Evolutionary conservation across 352 stramenopile species (phyloP).

Genomic region (Paralagenidium karlingii): DNA sequence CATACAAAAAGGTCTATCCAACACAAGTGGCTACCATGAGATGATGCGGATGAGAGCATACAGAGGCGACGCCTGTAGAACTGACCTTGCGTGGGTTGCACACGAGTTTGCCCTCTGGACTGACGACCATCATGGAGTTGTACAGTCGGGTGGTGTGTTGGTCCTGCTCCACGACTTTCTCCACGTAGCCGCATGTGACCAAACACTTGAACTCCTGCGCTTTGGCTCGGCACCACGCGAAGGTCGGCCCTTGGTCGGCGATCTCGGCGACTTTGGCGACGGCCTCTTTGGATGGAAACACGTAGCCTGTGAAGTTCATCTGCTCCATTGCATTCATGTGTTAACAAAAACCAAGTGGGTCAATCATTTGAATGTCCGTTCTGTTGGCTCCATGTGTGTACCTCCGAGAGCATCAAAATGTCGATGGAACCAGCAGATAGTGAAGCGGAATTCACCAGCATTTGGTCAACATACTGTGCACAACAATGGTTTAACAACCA

Average conservation of each 20-base stretch:
- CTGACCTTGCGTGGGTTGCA: constrained; percentile 53
- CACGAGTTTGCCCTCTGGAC: constrained; percentile 44
- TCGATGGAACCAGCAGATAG: constrained; percentile 37
- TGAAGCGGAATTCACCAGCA: constrained; percentile 37
- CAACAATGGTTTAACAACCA: neutral
- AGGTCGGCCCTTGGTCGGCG: constrained; percentile 31
- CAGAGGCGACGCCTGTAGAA: neutral
- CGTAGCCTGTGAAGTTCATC: constrained; percentile 79
- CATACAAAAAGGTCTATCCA: constrained; percentile 57
- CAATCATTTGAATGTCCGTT: too few species aligned
- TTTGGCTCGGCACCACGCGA: constrained; percentile 53
- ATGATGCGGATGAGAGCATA: neutral
- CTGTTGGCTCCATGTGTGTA: constrained; percentile 3
- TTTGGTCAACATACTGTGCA: constrained; percentile 36
- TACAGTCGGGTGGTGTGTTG: constrained; percentile 19
- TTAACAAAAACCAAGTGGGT: neutral
- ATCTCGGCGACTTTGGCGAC: constrained; percentile 51
- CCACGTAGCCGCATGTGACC: constrained; percentile 61
- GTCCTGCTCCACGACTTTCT: constrained; percentile 11
- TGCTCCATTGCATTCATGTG: constrained; percentile 6
- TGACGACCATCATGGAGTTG: constrained; percentile 77
- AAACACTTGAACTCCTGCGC: constrained; percentile 45
- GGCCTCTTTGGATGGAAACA: constrained; percentile 42
- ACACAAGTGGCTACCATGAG: neutral
- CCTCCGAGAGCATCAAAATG: constrained; percentile 71